Base-by-base conservation (phyloP, 495 filamentous ascomycete genomes). In the Aspergillus leporis region DNA sequence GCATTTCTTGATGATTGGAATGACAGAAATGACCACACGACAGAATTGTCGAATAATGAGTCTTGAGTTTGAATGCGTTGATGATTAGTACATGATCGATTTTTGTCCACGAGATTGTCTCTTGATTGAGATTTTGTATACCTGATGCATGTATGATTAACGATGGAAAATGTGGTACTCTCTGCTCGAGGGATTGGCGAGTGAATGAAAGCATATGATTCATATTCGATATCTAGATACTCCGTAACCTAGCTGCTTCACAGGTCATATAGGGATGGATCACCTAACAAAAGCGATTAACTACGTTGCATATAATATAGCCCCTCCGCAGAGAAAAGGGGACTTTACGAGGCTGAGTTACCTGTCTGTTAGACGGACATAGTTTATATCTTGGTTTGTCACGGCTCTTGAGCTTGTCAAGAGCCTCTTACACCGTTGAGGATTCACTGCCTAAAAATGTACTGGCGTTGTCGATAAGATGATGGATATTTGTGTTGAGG, bases 11-110 rank as follows among this genome's bases (percentile, higher is more conserved):
- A 66, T 55, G 60, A 66, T 61, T 51, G 16, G 50, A 30, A 62
- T 60, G 58, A 59, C 53, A 19, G 56, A 63, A 49, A 68, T 58
- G 65, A 68, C 62, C 60, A 57, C 55, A 50, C n/a, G 5, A 55
- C 51, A 53, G 48, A 16, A 9, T 22, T 51, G 22, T 55, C 47
- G 53, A 23, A 47, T 47, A 22, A 51, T 8, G 51, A 54, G n/a
- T 41, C 3, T 41, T 41, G 38, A 16, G 9, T 34, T 52, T 60
- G 51, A 31, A 16, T 28, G 25, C 13, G 47, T 28, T 45, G 16
- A 12, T 45, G 21, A 52, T 52, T 41, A 5, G 9, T 36, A 5
- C 34, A 36, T 3, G 4, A 36, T 36, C 13, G 8, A 5, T 10
- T 36, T n/a, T n/a, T 16, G 46, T 23, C 19, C 6, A 23, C n/a